Base-by-base conservation (phyloP, 164 flowering plant genomes). In the Vitis amurensis region DNA sequence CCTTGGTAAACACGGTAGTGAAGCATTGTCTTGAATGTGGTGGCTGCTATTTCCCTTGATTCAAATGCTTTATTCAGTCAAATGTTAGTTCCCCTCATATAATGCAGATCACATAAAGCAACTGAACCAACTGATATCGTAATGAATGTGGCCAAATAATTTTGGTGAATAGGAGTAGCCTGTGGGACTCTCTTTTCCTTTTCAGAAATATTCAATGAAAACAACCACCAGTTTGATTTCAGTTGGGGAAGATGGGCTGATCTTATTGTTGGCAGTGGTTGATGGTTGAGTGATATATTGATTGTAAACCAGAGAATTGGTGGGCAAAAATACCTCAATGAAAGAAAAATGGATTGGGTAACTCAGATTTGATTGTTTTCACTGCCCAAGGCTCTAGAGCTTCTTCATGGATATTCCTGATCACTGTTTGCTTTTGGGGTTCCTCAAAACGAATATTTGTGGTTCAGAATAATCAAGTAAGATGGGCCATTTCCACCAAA, bases 281-380 rank as follows among this genome's bases (percentile, higher is more conserved):
- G 59, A 57, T 1, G n/a, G 59, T 57, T 57, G 59, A 57, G 59
- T 57, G 59, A 57, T 57, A 8, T n/a, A 57, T 57, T 5, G 59
- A 57, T 19, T 57, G 27, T 27, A 16, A 3, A 3, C 59, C 8
- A 7, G 3, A 57, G 19, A 57, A 14, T 7, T 16, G 11, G 23
- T 57, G 11, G 8, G 29, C 19, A 9, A 19, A 27, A 37, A 37
- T 0, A 11, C 59, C 17, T 57, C 27, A 57, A 23, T 23, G 27
- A 23, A 23, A 23, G 27, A 23, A 19, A 11, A 17, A 9, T 16
- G 10, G 19, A 16, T 3, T 57, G 59, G 19, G 59, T 8, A 57
- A 57, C 12, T 14, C 23, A 23, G 27, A 23, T 23, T 23, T 23
- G 27, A 23, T 23, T 23, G 27, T 23, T 23, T 23, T 23, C 27